A percentile compares a stretch with the other conserved stretches of the same genome.
Conservation (phyloP, 352 stramenopile species). For the Blastocystis sp. region DNA sequence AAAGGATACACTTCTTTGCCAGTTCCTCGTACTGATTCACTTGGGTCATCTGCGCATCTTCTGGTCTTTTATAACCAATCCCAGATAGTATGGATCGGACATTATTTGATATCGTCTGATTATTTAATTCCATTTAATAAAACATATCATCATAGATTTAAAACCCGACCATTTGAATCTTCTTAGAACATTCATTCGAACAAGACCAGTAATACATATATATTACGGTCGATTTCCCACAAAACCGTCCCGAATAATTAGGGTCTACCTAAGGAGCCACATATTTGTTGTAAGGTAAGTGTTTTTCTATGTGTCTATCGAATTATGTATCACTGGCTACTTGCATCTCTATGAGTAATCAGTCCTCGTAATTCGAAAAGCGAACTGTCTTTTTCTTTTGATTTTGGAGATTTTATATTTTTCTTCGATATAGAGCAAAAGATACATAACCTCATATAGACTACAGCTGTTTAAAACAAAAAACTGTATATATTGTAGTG, state of each 20-base stretch:
- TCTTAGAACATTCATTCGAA: no score
- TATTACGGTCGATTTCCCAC: no score
- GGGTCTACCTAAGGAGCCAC: not conserved
- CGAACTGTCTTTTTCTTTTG: not conserved
- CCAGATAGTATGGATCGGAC: not conserved
- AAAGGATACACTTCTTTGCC: not conserved
- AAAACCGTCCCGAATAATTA: not conserved
- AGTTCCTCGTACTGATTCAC: not conserved
- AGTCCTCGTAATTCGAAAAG: slow-evolving; percentile 24
- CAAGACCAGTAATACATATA: no score
- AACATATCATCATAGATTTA: no score
- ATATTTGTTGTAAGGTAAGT: slow-evolving; percentile 1
- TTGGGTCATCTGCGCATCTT: not conserved
- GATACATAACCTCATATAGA: not conserved
- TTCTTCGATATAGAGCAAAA: not conserved
- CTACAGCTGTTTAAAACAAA: not conserved
- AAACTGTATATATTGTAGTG: slow-evolving; percentile 44
- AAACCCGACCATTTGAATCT: no score
- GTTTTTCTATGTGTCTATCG: not conserved
- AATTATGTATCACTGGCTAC: slow-evolving; percentile 30
- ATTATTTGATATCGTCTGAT: not conserved
- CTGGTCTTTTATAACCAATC: not conserved
- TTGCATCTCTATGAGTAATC: slow-evolving; percentile 3
- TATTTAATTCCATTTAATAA: not conserved
- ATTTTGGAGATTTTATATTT: not conserved